These are phyloP conservation scores for Gnetum montanum DNA, from an alignment of 75 land plant species.

Conservation along the genomic window DNA sequence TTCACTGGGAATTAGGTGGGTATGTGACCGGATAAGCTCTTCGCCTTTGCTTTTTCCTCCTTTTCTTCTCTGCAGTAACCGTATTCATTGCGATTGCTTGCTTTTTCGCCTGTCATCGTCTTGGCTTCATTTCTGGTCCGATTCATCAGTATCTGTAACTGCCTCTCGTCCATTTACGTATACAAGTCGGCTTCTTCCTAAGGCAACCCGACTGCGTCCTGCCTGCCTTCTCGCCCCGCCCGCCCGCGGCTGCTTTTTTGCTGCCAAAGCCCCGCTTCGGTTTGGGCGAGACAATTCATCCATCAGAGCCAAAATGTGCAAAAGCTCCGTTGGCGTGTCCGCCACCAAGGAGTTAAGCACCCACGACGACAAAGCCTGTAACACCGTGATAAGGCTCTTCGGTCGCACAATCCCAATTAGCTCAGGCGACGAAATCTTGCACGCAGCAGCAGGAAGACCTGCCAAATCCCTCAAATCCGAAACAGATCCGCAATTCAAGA, in stretches of 20 bases:
- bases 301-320: constrained; percentile 6
- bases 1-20: constrained; percentile 5
- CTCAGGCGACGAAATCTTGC: neutral
- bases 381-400: constrained; percentile 1
- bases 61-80: constrained; percentile 4
- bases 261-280: neutral
- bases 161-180: neutral
- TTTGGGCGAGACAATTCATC: too few species aligned
- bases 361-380: neutral
- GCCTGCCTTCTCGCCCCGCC: neutral
- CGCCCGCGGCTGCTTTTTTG: neutral
- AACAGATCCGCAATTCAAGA: too few species aligned
- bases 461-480: neutral
- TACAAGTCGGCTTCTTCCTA: neutral
- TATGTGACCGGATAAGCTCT: constrained; percentile 1
- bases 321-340: neutral
- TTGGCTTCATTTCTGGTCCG: neutral
- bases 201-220: neutral
- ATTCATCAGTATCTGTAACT: neutral
- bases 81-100: constrained; percentile 3
- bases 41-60: constrained; percentile 4
- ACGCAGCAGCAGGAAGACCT: neutral
- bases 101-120: neutral
- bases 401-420: constrained; percentile 1
- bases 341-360: neutral